These are phyloP conservation scores for Fusarium kyushuense DNA, from an alignment of 2,329 filamentous ascomycete species.

Conservation along the genomic window DNA sequence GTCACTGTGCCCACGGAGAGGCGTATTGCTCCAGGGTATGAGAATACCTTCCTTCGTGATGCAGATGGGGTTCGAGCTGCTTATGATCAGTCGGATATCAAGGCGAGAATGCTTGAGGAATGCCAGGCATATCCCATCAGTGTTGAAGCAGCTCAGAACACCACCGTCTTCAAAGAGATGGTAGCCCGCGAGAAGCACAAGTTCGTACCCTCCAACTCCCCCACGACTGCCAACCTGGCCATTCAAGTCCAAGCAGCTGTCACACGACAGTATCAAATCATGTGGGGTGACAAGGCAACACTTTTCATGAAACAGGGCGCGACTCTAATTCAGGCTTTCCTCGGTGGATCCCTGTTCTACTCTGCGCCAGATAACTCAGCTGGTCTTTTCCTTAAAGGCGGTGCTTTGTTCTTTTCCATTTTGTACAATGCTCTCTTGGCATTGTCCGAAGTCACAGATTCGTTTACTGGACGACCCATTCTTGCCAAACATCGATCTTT, in stretches of 20 bases:
- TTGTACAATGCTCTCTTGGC: slow-evolving; percentile 72
- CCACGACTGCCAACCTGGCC: background rate
- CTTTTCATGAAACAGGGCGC: slow-evolving; percentile 50
- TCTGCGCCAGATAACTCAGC: slow-evolving; percentile 67
- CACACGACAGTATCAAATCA: background rate
- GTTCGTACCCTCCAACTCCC: background rate
- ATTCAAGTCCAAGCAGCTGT: background rate
- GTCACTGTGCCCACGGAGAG: background rate
- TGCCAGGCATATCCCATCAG: background rate
- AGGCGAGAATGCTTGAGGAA: background rate
- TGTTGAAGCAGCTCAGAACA: background rate
- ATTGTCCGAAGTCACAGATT: slow-evolving; percentile 74
- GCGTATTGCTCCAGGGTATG: background rate
- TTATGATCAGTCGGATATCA: background rate
- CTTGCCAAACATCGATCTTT: slow-evolving; percentile 69
- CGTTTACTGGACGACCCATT: slow-evolving; percentile 70
- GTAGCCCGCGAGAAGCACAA: background rate
- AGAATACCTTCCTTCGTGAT: background rate
- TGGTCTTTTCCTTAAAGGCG: slow-evolving; percentile 73
- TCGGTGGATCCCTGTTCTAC: slow-evolving; percentile 76
- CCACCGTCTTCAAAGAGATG: background rate
- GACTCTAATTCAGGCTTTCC: slow-evolving; percentile 69
- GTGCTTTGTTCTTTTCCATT: slow-evolving; percentile 73
- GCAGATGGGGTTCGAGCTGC: background rate
- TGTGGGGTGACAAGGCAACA: background rate